Evolutionary conservation across 2,329 filamentous ascomycete genomes (phyloP), one percentile per base, ranked within the genome.

Genomic region (Helotiales sp.): DNA sequence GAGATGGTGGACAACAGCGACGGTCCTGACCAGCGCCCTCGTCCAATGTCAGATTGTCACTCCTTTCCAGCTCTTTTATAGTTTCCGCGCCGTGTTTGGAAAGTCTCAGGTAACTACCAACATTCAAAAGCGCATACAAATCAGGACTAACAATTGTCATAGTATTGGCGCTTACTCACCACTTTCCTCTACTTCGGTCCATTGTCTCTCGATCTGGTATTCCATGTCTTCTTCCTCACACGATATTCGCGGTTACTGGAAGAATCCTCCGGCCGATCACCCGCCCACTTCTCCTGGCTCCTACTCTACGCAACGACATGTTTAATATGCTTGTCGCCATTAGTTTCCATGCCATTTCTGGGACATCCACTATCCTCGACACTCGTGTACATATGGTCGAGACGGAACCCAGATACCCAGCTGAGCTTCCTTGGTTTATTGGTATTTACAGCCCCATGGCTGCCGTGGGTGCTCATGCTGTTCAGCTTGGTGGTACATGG

Each of bases 111-210:
- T 96, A 76, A 17, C 8, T n/a, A 62, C 84, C 71, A 42, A 31
- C 51, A 33, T 31, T 22, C 12, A 19, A 9, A 10, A 4, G 13
- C 8, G 34, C 38, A 12, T 44, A 42, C 25, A 15, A 12, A 10
- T 49, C 24, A 48, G 24, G 30, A 54, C 46, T 59, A 30, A 57
- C 17, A 17, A 29, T 9, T 25, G 5, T 2, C 17, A 65, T 64
- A 97, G 91, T 98, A 96, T 75, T 99, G 95, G 95, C 89, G 95
- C 38, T 81, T 99, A n/a, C 70, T 96, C 38, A 96, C 93, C 2
- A 96, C 93, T 1, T 99, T 99, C 77, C 85, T 98, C 70, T 99
- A 98, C 79, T 98, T 98, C 71, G 95, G 95, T 2, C 93, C 93
- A 2, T 86, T 98, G 64, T 95, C 89, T 29, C 85, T 99, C 71